Conservation (phyloP, 2,329 filamentous ascomycete genomes). For the Annulohypoxylon truncatum region DNA sequence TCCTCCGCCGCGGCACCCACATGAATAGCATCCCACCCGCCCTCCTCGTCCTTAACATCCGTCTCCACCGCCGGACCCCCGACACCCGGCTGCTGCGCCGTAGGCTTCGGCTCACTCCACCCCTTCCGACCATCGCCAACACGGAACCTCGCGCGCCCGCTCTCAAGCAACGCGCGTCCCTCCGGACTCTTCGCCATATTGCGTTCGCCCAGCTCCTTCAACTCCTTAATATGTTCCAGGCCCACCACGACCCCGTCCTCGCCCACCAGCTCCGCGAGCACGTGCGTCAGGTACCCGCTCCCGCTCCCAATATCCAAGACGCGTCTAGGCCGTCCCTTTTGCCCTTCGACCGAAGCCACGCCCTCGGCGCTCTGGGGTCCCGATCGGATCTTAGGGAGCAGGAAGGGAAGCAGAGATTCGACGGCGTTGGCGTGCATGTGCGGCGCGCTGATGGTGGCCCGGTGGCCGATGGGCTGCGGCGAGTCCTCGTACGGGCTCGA, state of each 20-base stretch:
- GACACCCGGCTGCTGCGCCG: slow-evolving; percentile 43
- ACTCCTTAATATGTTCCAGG: slow-evolving; percentile 76
- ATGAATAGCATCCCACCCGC: slow-evolving; percentile 91
- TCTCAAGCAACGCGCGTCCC: slow-evolving; percentile 70
- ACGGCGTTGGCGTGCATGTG: slow-evolving; percentile 70
- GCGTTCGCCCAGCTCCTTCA: slow-evolving; percentile 69
- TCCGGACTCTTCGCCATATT: slow-evolving; percentile 74
- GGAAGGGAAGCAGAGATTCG: slow-evolving; percentile 60
- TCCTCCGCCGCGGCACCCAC: slow-evolving; percentile 86
- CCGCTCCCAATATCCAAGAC: slow-evolving; percentile 81
- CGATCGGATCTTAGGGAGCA: slow-evolving; percentile 44
- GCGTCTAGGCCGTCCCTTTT: slow-evolving; percentile 54
- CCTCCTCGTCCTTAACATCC: slow-evolving; percentile 60
- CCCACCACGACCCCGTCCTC: slow-evolving; percentile 69
- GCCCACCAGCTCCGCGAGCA: slow-evolving; percentile 82
- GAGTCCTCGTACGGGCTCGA: slow-evolving; percentile 73
- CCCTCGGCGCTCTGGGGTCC: not conserved
- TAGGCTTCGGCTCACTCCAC: slow-evolving; percentile 59
- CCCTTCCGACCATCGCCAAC: slow-evolving; percentile 79
- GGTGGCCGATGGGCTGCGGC: slow-evolving; percentile 66
- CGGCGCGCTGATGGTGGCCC: slow-evolving; percentile 68
- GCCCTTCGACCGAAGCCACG: slow-evolving; percentile 21
- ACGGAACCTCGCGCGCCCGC: slow-evolving; percentile 76
- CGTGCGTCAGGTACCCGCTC: slow-evolving; percentile 86
- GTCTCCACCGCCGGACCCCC: slow-evolving; percentile 29